Evolutionary conservation across 371 early-diverging fungal genomes (phyloP).

Genomic region (Mortierella sp.): DNA sequence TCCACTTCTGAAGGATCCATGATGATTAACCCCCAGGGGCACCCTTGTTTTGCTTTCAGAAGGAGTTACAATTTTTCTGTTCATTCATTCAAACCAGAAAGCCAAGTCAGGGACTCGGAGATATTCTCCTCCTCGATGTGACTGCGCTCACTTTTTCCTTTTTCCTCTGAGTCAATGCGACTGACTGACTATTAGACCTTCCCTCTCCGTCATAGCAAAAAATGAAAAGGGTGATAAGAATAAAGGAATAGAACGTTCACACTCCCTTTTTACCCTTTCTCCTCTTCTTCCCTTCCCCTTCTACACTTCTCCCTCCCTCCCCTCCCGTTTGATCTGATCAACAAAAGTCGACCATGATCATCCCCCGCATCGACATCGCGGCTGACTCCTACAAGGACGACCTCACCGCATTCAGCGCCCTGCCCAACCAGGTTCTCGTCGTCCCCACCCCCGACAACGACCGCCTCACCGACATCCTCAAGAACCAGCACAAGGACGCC

Average conservation of each 20-base stretch:
- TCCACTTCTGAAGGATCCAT: neutral
- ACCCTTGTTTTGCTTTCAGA: neutral
- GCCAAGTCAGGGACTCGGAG: neutral
- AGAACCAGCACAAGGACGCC: constrained; percentile 50
- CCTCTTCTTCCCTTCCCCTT: constrained; percentile 4
- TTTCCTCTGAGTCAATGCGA: constrained; percentile 9
- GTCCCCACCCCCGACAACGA: constrained; percentile 39
- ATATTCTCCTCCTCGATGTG: constrained; percentile 2
- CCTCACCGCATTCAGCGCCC: constrained; percentile 61
- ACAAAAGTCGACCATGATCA: constrained; percentile 60
- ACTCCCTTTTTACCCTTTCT: neutral
- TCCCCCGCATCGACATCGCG: constrained; percentile 65
- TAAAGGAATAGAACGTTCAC: neutral
- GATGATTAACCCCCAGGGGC: neutral
- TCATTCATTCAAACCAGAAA: neutral
- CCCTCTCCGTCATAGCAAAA: constrained; percentile 6
- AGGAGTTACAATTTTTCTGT: neutral
- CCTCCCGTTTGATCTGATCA: constrained; percentile 11
- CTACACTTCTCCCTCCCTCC: neutral
- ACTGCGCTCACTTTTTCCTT: neutral
- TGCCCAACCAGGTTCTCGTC: constrained; percentile 57
- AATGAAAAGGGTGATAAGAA: neutral
- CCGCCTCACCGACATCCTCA: constrained; percentile 31
- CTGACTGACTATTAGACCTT: neutral
- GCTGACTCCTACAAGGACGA: constrained; percentile 59